Evolutionary conservation across 441 rosid species (phyloP).

Genomic region (Lepidium campestre): DNA sequence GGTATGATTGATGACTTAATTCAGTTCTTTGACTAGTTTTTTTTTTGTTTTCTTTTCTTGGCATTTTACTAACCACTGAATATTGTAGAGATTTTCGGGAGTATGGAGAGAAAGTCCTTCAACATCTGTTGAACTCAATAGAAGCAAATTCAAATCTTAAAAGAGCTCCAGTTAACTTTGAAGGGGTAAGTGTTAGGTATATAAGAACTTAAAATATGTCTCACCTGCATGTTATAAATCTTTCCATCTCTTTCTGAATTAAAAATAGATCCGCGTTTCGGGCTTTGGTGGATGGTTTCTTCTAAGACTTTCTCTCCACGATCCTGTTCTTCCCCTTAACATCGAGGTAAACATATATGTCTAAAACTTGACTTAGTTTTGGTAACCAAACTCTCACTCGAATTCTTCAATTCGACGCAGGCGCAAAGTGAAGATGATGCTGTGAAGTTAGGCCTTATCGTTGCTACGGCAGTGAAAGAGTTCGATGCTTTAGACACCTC

Average conservation of each 20-base stretch:
- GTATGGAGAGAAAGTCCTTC: slow-evolving; percentile 83
- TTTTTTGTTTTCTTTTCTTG: not conserved
- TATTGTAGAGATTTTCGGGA: slow-evolving; percentile 81
- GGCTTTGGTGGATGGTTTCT: slow-evolving; percentile 98
- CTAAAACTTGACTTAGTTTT: not conserved
- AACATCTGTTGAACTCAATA: slow-evolving; percentile 58
- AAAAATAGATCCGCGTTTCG: slow-evolving; percentile 72
- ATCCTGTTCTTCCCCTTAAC: slow-evolving; percentile 98
- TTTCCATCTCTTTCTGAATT: not conserved
- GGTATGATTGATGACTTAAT: slow-evolving; percentile 45
- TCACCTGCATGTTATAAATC: not conserved
- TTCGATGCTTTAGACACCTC: slow-evolving; percentile 80
- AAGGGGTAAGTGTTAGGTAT: slow-evolving; percentile 61
- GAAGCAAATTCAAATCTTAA: slow-evolving; percentile 54
- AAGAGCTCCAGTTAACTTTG: slow-evolving; percentile 83
- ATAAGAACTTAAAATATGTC: not conserved
- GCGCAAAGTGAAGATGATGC: slow-evolving; percentile 77
- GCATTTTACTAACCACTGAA: not conserved
- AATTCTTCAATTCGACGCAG: slow-evolving; percentile 25
- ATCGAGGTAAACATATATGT: slow-evolving; percentile 59
- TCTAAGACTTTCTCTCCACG: slow-evolving; percentile 94
- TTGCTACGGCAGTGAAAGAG: slow-evolving; percentile 60
- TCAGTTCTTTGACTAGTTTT: not conserved
- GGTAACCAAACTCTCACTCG: not conserved
- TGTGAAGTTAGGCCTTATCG: slow-evolving; percentile 63